A percentile compares a stretch with the other conserved stretches of the same genome.
Evolutionary conservation across 768 basidiomycete genomes (phyloP).

Genomic region (Psilocybe sp.): DNA sequence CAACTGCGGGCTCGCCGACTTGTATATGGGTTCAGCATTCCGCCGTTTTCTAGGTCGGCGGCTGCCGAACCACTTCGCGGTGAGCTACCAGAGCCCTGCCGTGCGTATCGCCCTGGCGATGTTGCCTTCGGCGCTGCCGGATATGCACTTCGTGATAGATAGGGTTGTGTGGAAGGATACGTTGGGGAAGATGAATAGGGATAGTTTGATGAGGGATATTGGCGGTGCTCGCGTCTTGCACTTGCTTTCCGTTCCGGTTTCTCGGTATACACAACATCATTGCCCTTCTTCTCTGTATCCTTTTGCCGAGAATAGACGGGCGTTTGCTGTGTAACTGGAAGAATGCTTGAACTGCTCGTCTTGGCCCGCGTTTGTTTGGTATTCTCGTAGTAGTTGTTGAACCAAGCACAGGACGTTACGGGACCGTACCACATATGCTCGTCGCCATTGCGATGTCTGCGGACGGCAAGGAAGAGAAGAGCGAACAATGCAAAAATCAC

Average conservation of each 20-base stretch:
- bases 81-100: conserved; percentile 32
- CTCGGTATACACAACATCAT: conserved; percentile 7
- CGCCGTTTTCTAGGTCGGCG: conserved; percentile 37
- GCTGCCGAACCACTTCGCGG: conserved; percentile 30
- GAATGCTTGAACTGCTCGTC: conserved; percentile 33
- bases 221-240: conserved; percentile 19
- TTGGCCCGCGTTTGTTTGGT: conserved; percentile 33
- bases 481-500: conserved; percentile 36
- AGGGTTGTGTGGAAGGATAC: conserved; percentile 10
- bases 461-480: conserved; percentile 37
- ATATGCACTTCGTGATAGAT: conserved; percentile 16
- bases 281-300: too few relatives aligned
- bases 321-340: conserved; percentile 26
- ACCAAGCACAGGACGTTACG: conserved; percentile 73
- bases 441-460: conserved; percentile 43
- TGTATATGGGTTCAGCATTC: conserved; percentile 40
- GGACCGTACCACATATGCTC: conserved; percentile 67
- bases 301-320: too few relatives aligned
- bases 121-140: conserved; percentile 13
- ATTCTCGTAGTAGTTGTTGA: conserved; percentile 44
- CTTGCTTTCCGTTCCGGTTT: conserved; percentile 25
- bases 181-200: not conserved
- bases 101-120: conserved; percentile 20
- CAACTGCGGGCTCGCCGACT: conserved; percentile 14
- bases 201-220: conserved; percentile 11